These are phyloP conservation scores for Thecaphora thlaspeos DNA, from an alignment of 1,284 basidiomycete genomes.

Conservation along the genomic window DNA sequence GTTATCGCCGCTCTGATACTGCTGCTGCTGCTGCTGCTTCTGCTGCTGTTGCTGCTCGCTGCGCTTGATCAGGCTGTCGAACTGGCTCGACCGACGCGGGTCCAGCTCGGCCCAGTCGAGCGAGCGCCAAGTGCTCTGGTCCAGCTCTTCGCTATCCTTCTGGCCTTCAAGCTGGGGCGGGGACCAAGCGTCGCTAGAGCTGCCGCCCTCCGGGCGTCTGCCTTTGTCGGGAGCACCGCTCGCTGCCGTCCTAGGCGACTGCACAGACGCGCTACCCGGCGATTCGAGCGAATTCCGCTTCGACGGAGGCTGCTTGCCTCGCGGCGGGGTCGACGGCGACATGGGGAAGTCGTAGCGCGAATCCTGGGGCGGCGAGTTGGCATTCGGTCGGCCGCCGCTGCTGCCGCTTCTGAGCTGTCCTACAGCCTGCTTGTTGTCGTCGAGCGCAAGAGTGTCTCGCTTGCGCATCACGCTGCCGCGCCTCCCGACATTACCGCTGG, in stretches of 20 bases:
- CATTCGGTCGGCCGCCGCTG: background rate
- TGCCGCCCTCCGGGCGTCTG: too few relatives aligned
- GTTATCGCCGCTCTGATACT: constrained; percentile 4
- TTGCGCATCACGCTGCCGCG: constrained; percentile 9
- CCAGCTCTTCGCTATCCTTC: background rate
- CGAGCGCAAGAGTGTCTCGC: constrained; percentile 7
- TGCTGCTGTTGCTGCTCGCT: background rate
- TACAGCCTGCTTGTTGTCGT: constrained; percentile 8
- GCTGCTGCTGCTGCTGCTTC: too few relatives aligned
- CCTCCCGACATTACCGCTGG: constrained; percentile 1
- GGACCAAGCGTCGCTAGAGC: too few relatives aligned
- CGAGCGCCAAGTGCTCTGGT: background rate
- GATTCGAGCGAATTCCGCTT: too few relatives aligned
- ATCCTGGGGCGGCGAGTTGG: constrained; percentile 1
- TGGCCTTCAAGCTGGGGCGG: too few relatives aligned
- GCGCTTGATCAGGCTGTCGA: background rate
- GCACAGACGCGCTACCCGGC: too few relatives aligned
- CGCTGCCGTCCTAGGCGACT: too few relatives aligned
- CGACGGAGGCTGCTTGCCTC: too few relatives aligned
- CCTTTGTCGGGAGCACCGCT: too few relatives aligned
- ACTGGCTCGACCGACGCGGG: background rate
- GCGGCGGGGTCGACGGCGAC: constrained; percentile 2
- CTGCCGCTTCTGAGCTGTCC: too few relatives aligned
- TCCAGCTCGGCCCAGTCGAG: background rate
- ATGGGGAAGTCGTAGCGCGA: constrained; percentile 7